Evolutionary conservation across 495 filamentous ascomycete genomes (phyloP), one percentile per base, ranked within the genome.

Genomic region (Neurospora sp.): DNA sequence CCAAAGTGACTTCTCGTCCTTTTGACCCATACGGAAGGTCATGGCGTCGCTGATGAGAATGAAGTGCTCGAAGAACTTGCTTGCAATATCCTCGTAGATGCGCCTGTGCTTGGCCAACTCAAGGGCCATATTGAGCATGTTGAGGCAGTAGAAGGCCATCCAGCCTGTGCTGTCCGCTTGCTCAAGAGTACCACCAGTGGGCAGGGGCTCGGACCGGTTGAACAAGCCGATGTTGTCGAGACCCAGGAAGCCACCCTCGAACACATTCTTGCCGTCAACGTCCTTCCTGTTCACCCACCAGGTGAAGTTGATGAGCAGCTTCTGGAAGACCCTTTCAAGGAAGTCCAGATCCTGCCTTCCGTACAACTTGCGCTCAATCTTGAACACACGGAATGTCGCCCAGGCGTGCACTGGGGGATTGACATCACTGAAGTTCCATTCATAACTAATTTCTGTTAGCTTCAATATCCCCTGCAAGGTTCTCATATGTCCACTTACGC

Each of bases 231-330:
- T 98, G 78, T 98, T 98, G 83, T 98, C 95, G 39, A 98, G 85
- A 14, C 95, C 95, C n/a, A 98, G 81, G 85, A 98, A 98, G 22
- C 95, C 96, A 74, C 95, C 95, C 79, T 98, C 96, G 76, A 98
- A 98, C 38, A 98, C 91, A 74, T 97, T 97, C 81, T 97, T 98
- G 69, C 93, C 94, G 4, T 97, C 92, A 35, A 84, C 88, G 76
- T 98, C 95, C 80, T 98, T 98, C 40, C 94, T 91, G 82, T 97
- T 97, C 4, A 97, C 93, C 94, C 95, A 98, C 95, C 96, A 98
- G 14, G 96, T 98, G 81, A 98, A 98, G 83, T 98, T 98, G 65
- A 98, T 84, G 35, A 98, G 83, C 75, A 98, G 80, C 81, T 98
- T 98, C 76, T 98, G 95, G 83, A 98, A 98, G 17, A 98, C 96